phyloP scores from a whole-genome alignment of 2,329 filamentous ascomycete genomes.

The Cordyceps pruinosa region DNA sequence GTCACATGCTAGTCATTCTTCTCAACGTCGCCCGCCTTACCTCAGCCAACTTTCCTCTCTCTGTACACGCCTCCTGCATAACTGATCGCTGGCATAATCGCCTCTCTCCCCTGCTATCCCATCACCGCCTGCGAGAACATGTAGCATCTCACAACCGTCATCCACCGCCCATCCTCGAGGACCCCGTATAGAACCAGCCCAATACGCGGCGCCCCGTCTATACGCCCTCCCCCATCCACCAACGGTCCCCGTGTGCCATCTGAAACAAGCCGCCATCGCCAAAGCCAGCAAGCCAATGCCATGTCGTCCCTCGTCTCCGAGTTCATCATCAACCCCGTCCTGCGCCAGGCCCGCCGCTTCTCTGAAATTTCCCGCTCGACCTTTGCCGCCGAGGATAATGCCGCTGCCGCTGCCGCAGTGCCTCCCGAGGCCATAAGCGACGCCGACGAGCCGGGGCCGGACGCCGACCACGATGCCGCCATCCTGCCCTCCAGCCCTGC shows the following conservation, averaged over 20 bases:
- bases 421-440: constrained; percentile 22
- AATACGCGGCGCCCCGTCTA: not conserved
- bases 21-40: not conserved
- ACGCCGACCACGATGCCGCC: not conserved
- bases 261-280: not conserved
- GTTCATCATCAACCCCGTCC: constrained; percentile 58
- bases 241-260: no score
- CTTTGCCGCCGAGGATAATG: constrained; percentile 29
- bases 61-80: not conserved
- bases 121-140: not conserved
- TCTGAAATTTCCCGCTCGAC: constrained; percentile 43
- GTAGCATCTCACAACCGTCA: not conserved
- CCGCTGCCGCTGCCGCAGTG: constrained; percentile 18
- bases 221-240: not conserved
- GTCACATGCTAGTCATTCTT: constrained; percentile 1
- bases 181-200: constrained; percentile 1
- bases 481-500: not conserved
- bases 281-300: constrained; percentile 16
- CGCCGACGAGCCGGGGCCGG: constrained; percentile 15
- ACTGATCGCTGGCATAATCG: not conserved
- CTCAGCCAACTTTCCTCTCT: not conserved
- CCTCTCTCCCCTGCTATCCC: not conserved
- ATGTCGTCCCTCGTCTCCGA: constrained; percentile 60
- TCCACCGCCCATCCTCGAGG: not conserved
- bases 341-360: constrained; percentile 59